These are phyloP conservation scores for Lophium mytilinum DNA, from an alignment of 495 filamentous ascomycete species.

Conservation along the genomic window DNA sequence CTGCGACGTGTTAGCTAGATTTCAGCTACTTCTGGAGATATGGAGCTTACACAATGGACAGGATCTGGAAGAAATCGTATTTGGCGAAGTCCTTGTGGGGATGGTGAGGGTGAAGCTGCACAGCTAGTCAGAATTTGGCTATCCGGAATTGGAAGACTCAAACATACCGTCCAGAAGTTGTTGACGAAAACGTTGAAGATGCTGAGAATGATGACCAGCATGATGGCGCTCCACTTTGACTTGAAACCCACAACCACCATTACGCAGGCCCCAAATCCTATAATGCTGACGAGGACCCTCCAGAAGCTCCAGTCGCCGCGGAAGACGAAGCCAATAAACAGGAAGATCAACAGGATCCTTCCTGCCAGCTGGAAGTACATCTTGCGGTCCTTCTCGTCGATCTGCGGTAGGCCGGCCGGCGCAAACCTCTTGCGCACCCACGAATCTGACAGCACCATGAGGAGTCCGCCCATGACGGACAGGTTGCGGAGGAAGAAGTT, in stretches of 20 bases:
- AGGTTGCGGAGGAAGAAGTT: constrained; percentile 99
- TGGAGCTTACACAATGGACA: constrained; percentile 82
- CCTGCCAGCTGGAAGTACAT: constrained; percentile 99
- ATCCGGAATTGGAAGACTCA: background rate
- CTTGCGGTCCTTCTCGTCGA: constrained; percentile 98
- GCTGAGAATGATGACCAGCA: constrained; percentile 88
- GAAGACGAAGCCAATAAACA: constrained; percentile 95
- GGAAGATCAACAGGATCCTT: constrained; percentile 90
- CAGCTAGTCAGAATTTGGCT: background rate
- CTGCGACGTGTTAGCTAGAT: constrained; percentile 33
- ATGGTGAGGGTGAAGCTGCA: constrained; percentile 90
- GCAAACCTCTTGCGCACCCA: constrained; percentile 98
- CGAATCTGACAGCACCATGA: constrained; percentile 96
- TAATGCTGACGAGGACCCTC: constrained; percentile 68
- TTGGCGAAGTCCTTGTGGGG: constrained; percentile 99
- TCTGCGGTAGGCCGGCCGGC: constrained; percentile 83
- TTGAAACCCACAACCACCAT: constrained; percentile 99
- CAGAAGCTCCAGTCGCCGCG: constrained; percentile 85
- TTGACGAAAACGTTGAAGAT: constrained; percentile 95
- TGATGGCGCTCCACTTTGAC: constrained; percentile 94
- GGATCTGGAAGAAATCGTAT: constrained; percentile 99
- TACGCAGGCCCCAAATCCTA: constrained; percentile 85
- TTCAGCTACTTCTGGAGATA: background rate
- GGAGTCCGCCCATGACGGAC: constrained; percentile 88
- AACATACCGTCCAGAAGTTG: constrained; percentile 99